Conservation (phyloP, 129 eudicot species). For the Solidago caesia region DNA sequence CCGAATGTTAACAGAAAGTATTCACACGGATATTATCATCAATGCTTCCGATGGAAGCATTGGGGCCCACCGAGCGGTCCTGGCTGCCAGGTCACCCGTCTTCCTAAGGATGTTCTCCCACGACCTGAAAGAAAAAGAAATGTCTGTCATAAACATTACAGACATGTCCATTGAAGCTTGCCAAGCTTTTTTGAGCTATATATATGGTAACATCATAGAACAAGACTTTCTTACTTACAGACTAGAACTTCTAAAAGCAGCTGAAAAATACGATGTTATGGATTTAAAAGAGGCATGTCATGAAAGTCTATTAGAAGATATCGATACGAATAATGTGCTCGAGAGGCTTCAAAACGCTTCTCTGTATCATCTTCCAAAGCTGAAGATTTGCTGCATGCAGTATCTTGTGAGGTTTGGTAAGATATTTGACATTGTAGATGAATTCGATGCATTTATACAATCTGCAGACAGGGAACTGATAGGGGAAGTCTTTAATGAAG, state of each 20-base stretch:
- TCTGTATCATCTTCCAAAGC: slow-evolving; percentile 62
- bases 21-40: slow-evolving; percentile 80
- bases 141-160: slow-evolving; percentile 61
- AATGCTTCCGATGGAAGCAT: slow-evolving; percentile 73
- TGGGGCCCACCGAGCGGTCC: slow-evolving; percentile 89
- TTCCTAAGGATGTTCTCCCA: slow-evolving; percentile 92
- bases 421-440: slow-evolving; percentile 79
- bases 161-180: slow-evolving; percentile 91
- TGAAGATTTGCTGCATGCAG: slow-evolving; percentile 77
- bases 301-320: slow-evolving; percentile 77
- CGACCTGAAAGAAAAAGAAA: slow-evolving; percentile 82
- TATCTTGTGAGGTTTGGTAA: slow-evolving; percentile 92
- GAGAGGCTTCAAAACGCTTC: slow-evolving; percentile 87
- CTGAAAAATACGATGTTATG: slow-evolving; percentile 77
- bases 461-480: slow-evolving; percentile 85
- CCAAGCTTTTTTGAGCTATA: slow-evolving; percentile 62
- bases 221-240: slow-evolving; percentile 68
- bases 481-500: slow-evolving; percentile 74
- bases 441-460: slow-evolving; percentile 59
- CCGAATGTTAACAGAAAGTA: slow-evolving; percentile 76
- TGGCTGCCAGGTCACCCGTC: slow-evolving; percentile 87
- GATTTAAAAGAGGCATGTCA: slow-evolving; percentile 94
- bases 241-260: slow-evolving; percentile 77
- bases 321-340: slow-evolving; percentile 76
- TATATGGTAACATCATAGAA: slow-evolving; percentile 62